Percentiles rank a stretch among this genome's conserved stretches.
Conservation (phyloP, 2,329 filamentous ascomycete genomes). For the Rutstroemia sp. region DNA sequence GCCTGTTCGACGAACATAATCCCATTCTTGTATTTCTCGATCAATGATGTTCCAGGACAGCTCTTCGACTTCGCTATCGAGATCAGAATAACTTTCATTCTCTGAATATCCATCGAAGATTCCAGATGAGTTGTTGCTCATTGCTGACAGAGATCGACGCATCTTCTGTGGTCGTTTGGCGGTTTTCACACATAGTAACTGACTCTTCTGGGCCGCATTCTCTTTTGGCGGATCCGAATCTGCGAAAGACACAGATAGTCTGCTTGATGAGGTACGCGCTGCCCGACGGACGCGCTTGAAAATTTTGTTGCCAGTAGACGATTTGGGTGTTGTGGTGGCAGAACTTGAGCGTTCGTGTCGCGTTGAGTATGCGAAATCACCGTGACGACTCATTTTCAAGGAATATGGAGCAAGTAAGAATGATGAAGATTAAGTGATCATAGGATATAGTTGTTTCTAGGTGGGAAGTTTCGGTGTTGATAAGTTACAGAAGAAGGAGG, state of each 20-base stretch:
- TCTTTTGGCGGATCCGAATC: constrained; percentile 2
- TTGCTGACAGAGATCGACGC: constrained; percentile 21
- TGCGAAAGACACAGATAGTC: constrained; percentile 5
- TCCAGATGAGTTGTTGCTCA: constrained; percentile 17
- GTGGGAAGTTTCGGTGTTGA: neutral
- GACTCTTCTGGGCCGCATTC: constrained; percentile 19
- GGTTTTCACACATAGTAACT: constrained; percentile 19
- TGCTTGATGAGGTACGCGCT: constrained; percentile 1
- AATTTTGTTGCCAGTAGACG: neutral
- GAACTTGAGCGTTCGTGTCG: constrained; percentile 1
- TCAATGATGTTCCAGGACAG: constrained; percentile 25
- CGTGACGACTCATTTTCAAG: neutral
- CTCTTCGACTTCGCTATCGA: constrained; percentile 12
- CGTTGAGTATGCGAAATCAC: constrained; percentile 1
- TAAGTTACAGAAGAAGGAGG: too few species aligned
- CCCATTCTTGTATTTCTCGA: constrained; percentile 28
- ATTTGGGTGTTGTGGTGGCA: neutral
- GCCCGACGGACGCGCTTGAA: constrained; percentile 3
- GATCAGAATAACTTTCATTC: neutral
- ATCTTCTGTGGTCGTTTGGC: neutral
- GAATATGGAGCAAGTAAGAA: neutral
- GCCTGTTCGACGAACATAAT: constrained; percentile 26
- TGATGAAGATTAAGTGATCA: neutral
- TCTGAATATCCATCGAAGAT: constrained; percentile 14
- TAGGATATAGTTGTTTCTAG: constrained; percentile 2